phyloP scores from a whole-genome alignment of 257 asterid species.

The Solanum infundibuliforme region DNA sequence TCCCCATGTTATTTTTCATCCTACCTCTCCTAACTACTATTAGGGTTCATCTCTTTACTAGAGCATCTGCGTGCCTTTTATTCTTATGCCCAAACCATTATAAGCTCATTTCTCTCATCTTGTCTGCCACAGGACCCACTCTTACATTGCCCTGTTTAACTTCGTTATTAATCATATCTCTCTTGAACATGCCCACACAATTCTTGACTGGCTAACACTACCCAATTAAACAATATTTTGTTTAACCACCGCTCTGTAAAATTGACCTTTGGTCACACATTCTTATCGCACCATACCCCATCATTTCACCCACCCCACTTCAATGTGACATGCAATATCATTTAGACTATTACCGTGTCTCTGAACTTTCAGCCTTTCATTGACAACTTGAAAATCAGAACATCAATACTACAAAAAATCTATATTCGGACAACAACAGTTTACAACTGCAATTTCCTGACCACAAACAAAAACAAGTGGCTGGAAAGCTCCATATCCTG shows the following conservation, averaged over 20 bases:
- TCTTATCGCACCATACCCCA: background rate
- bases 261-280: background rate
- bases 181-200: background rate
- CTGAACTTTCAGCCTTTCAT: background rate
- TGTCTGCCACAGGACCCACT: background rate
- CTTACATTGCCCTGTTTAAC: background rate
- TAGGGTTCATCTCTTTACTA: background rate
- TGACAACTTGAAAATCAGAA: background rate
- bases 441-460: background rate
- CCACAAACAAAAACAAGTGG: background rate
- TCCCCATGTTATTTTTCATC: background rate
- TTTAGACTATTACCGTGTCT: background rate
- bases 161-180: background rate
- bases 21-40: background rate
- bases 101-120: background rate
- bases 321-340: background rate
- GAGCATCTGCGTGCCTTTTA: background rate
- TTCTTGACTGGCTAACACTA: background rate
- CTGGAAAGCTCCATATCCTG: background rate
- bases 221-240: background rate
- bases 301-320: background rate
- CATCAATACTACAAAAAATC: background rate
- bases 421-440: background rate
- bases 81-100: background rate
- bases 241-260: background rate